Evolutionary conservation across 176 grass and related monocot species (phyloP), one percentile per base, ranked within the genome.

Genomic region (Paspalum notatum): DNA sequence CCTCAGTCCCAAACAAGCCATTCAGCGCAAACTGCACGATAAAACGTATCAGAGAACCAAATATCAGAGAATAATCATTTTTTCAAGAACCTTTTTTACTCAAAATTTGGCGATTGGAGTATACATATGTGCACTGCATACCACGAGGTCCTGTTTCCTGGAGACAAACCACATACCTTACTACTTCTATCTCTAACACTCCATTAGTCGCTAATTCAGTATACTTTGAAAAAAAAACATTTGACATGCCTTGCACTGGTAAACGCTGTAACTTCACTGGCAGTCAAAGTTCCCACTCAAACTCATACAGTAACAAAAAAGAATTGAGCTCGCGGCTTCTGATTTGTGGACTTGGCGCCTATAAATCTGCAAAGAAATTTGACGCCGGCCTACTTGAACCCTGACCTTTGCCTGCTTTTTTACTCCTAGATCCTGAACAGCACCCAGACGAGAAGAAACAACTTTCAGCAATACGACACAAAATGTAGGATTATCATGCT

Each of bases 311-410:
- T 22, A 72, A 12, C 21, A 37, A 32, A 22, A 38, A 74, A 56
- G 2, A 20, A 42, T 18, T 41, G 4, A 41, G 13, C n/a, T 73
- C 37, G 22, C 46, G 61, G 60, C 40, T 37, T 81, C 70, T 17
- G 52, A n/a, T 10, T 10, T 64, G 56, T 57, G 51, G 15, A 43
- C 14, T 47, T 8, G 38, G 21, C 15, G 21, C 25, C 75, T 90
- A 90, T 38, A 93, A 83, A 64, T 90, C 91, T 14, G 85, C 85
- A 74, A 94, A 91, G 73, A 94, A 91, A 71, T 91, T 67, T 9
- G 81, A 37, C 11, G 62, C 58, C 6, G 62, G 22, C 20, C 76
- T 77, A 41, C 50, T 78, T 70, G 73, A 65, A 27, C 66, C 66
- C 63, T 80, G 77, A 46, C 84, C 58, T 68, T 87, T 91, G 40